Percentiles rank a stretch among this genome's conserved stretches.
phyloP scores from a whole-genome alignment of 139 green algal genomes.

The Pleodorina starrii region DNA sequence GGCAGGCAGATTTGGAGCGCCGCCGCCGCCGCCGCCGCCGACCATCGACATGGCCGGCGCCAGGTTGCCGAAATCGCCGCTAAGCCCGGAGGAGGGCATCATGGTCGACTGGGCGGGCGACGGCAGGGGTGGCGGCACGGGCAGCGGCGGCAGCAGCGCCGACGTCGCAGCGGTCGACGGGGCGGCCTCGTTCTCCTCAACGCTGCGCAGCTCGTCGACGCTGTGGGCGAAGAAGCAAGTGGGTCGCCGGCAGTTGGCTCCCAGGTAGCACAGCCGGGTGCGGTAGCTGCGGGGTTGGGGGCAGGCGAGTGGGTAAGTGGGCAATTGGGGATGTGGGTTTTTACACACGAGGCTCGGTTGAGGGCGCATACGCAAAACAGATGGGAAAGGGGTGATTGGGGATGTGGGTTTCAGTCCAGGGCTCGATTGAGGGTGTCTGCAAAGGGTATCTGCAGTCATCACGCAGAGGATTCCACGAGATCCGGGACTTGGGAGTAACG shows the following conservation, averaged over 20 bases:
- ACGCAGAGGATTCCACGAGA: no score
- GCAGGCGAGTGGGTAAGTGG: neutral
- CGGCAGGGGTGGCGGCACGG: slow-evolving; percentile 14
- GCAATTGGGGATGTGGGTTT: no score
- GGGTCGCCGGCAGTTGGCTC: slow-evolving; percentile 78
- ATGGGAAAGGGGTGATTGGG: no score
- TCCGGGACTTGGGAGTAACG: no score
- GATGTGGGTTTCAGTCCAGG: no score
- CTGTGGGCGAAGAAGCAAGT: slow-evolving; percentile 97
- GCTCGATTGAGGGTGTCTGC: no score
- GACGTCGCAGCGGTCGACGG: neutral
- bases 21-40: neutral
- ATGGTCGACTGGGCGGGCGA: neutral
- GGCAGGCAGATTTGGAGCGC: neutral
- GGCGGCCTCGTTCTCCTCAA: neutral
- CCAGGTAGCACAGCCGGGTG: slow-evolving; percentile 90
- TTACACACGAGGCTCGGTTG: no score
- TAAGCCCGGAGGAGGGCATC: neutral
- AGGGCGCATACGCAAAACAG: no score
- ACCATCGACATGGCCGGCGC: neutral
- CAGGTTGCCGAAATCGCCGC: neutral
- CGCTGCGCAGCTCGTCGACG: slow-evolving; percentile 78
- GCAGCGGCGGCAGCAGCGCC: slow-evolving; percentile 1
- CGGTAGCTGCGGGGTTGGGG: slow-evolving; percentile 64
- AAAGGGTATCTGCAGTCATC: no score